Percentiles rank a stretch among this genome's conserved stretches.
phyloP scores from a whole-genome alignment of 345 rosid genomes.

The Chamaenerion angustifolium region DNA sequence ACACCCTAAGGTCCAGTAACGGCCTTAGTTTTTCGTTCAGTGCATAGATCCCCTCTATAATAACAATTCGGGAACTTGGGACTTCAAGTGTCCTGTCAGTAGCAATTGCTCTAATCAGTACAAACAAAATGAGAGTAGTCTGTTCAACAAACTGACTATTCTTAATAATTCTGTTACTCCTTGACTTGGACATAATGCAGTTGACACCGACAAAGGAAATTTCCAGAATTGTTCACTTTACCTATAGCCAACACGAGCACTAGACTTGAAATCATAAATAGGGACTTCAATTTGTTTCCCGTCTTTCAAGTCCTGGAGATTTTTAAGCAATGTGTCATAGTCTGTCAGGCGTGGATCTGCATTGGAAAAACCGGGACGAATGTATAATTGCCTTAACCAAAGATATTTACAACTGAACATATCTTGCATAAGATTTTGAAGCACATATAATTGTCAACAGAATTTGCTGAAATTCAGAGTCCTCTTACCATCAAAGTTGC shows the following conservation, averaged over 20 bases:
- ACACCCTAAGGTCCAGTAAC: constrained; percentile 74
- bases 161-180: no score
- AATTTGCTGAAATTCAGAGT: no score
- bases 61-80: constrained; percentile 83
- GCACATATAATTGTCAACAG: no score
- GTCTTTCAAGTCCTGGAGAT: constrained; percentile 62
- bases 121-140: no score
- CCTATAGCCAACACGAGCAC: constrained; percentile 92
- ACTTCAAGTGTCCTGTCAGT: constrained; percentile 63
- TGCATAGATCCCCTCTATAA: constrained; percentile 94
- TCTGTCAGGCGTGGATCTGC: constrained; percentile 97
- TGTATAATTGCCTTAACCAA: not conserved
- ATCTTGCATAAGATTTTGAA: no score
- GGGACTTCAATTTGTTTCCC: constrained; percentile 80
- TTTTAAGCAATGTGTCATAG: constrained; percentile 74
- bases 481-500: constrained; percentile 43
- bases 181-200: no score
- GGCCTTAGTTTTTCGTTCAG: constrained; percentile 80
- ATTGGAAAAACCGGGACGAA: constrained; percentile 10
- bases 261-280: constrained; percentile 87
- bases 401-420: not conserved
- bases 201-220: no score
- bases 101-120: not conserved
- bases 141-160: no score
- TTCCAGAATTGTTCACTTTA: constrained; percentile 3